These are phyloP conservation scores for Colletotrichum eleusines DNA, from an alignment of 2,329 filamentous ascomycete genomes.

Conservation along the genomic window DNA sequence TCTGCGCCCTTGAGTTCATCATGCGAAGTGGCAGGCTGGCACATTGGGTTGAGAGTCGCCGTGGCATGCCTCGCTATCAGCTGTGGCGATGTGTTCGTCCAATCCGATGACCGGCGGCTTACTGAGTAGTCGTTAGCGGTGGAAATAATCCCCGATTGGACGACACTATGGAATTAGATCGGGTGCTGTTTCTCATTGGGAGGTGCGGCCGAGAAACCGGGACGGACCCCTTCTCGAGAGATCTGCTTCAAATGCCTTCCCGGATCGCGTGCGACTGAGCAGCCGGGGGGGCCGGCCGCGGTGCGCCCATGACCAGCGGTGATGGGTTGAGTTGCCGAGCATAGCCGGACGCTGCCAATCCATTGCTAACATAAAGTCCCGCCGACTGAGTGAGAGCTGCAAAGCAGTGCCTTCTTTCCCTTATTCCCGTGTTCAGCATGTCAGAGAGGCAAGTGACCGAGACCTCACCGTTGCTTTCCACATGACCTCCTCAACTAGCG, in stretches of 20 bases:
- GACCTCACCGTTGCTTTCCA: constrained; percentile 5
- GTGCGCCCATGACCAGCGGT: background rate
- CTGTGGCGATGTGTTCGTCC: constrained; percentile 9
- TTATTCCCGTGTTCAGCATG: constrained; percentile 4
- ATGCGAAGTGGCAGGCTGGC: too few relatives aligned
- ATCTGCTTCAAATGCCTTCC: constrained; percentile 12
- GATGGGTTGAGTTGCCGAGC: constrained; percentile 26
- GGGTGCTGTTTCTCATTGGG: constrained; percentile 13
- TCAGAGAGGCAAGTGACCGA: background rate
- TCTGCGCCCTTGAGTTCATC: background rate
- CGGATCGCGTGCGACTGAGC: constrained; percentile 12
- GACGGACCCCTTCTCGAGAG: constrained; percentile 4
- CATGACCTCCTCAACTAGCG: constrained; percentile 4
- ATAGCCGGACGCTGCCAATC: constrained; percentile 31
- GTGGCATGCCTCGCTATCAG: background rate
- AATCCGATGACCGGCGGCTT: background rate
- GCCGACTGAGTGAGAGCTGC: constrained; percentile 7
- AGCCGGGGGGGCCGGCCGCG: constrained; percentile 3
- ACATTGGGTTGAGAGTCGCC: background rate
- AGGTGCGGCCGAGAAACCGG: constrained; percentile 26
- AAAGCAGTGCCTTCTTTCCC: background rate
- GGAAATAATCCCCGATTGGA: constrained; percentile 39
- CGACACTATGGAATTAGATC: background rate
- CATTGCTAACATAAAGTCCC: constrained; percentile 8
- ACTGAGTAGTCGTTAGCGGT: background rate